These are phyloP conservation scores for Aspergillus sp. DNA, from an alignment of 2,329 filamentous ascomycete genomes.

Conservation along the genomic window DNA sequence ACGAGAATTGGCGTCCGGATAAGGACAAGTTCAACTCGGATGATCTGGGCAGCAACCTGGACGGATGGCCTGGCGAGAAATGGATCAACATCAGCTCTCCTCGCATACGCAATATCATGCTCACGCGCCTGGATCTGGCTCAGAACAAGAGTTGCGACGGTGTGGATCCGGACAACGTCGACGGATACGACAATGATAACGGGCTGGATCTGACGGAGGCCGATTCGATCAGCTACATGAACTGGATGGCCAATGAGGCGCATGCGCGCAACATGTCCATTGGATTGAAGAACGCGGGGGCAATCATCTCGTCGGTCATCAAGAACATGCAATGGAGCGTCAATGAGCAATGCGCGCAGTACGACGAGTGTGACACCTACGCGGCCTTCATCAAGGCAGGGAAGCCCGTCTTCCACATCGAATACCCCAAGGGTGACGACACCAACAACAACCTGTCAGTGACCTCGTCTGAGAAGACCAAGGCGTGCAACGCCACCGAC, in stretches of 20 bases:
- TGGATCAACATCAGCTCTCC: conserved; percentile 64
- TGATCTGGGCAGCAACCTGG: conserved; percentile 61
- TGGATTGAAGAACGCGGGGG: conserved; percentile 69
- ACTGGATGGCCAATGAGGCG: conserved; percentile 61
- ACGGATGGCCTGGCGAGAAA: conserved; percentile 67
- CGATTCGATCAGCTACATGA: conserved; percentile 61
- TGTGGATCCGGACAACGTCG: conserved; percentile 71
- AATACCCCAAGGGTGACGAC: conserved; percentile 61
- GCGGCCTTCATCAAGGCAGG: conserved; percentile 57
- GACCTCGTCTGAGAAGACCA: conserved; percentile 32
- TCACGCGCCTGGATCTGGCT: conserved; percentile 60
- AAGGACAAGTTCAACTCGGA: conserved; percentile 53
- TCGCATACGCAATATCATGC: conserved; percentile 67
- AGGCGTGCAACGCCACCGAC: conserved; percentile 52
- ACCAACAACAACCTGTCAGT: conserved; percentile 39
- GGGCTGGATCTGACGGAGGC: conserved; percentile 60
- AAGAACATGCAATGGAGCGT: conserved; percentile 64
- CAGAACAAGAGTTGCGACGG: conserved; percentile 65
- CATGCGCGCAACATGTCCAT: conserved; percentile 58
- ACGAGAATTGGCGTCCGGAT: conserved; percentile 65
- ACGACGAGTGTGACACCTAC: conserved; percentile 61
- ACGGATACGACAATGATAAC: conserved; percentile 66
- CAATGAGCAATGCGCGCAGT: conserved; percentile 68
- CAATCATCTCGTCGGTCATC: conserved; percentile 57
- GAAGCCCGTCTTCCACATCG: conserved; percentile 74